Base-by-base conservation (phyloP, 345 rosid genomes). In the Sonneratia alba region DNA sequence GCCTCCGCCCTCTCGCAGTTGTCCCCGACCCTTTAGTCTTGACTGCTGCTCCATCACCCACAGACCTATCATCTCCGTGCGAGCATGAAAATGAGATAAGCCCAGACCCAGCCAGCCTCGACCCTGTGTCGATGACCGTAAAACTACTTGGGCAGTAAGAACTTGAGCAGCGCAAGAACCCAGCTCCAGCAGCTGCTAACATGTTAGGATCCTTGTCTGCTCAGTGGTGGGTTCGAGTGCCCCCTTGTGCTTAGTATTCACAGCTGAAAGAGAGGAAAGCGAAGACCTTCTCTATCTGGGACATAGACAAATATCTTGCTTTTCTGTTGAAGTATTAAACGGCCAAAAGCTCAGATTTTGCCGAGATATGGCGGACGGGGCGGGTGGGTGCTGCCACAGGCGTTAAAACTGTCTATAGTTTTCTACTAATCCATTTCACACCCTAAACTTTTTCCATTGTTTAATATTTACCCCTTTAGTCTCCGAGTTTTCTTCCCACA, bases 1-100 rank as follows among this genome's bases (percentile, higher is more conserved):
- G 74, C 76, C 96, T 83, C 75, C 98, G 84, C 64, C 94, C 94
- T 71, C 98, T 86, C 1, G 98, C 98, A n/a, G 86, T 83, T n/a
- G 94, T 93, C 14, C 97, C 96, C 0, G 97, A 93, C 24, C 87
- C 85, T 22, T 76, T 85, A 22, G 69, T 45, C 40, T 3, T 36
- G 3, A 2, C 61, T 1, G 16, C 68, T 6, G 53, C 51, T 0
- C 42, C 69, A 24, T 45, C 71, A 22, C 43, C 47, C 27, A 0
- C 51, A 6, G 63, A 19, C 42, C 36, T 32, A 18, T 24, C 22
- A 21, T 53, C 59, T 21, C 37, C 71, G 12, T 57, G 66, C 36
- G 32, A 42, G 11, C 67, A 67, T 24, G 56, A 68, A 68, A 68
- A 36, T 11, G 66, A 62, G 6, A 62, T 32, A 1, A 18, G 66